Evolutionary conservation across 306 rosid species (phyloP).

Genomic region (Acacia melanoxylon): DNA sequence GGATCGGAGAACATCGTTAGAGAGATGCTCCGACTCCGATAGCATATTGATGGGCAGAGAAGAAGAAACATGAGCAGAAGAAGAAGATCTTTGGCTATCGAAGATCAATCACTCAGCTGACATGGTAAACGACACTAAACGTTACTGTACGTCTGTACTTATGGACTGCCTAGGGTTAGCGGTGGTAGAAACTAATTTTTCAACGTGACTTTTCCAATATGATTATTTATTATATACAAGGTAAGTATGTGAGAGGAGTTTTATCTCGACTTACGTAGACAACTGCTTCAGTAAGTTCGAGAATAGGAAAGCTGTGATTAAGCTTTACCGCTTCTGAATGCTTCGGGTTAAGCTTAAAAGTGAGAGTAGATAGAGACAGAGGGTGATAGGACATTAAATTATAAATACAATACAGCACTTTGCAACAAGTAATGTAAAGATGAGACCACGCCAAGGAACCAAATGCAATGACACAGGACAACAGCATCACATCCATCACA

Average conservation of each 20-base stretch:
- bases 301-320: not conserved
- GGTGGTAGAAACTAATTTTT: too few species aligned
- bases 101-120: not conserved
- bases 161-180: too few species aligned
- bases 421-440: conserved; percentile 42
- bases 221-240: too few species aligned
- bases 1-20: too few species aligned
- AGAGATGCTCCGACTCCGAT: too few species aligned
- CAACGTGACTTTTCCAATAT: too few species aligned
- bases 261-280: too few species aligned
- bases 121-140: not conserved
- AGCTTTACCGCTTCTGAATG: not conserved
- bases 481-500: conserved; percentile 43
- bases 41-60: not conserved
- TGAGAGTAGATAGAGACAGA: not conserved
- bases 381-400: conserved; percentile 17
- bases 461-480: conserved; percentile 42
- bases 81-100: not conserved
- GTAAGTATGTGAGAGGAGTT: too few species aligned
- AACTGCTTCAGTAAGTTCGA: not conserved
- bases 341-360: not conserved
- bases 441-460: conserved; percentile 50
- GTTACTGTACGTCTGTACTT: not conserved
- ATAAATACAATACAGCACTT: conserved; percentile 36
- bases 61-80: not conserved